phyloP scores from a whole-genome alignment of 1,139 yeast genomes.

The Trichomonascaceae sp. region DNA sequence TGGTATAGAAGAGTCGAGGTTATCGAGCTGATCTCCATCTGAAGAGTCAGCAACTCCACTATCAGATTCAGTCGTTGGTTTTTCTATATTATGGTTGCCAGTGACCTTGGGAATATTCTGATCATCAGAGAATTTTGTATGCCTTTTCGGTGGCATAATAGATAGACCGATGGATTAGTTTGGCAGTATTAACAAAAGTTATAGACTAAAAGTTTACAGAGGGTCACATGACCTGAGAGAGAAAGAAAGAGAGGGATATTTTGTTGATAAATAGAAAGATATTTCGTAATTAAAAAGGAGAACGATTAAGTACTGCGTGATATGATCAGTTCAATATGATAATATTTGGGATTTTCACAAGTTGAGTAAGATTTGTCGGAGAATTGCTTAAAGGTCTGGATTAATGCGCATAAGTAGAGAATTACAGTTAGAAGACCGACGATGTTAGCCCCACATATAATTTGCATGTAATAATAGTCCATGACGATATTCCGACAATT shows the following conservation, averaged over 20 bases:
- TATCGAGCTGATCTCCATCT: background rate
- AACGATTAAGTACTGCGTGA: background rate
- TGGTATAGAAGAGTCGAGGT: background rate
- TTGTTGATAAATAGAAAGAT: too few relatives aligned
- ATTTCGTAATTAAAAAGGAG: too few relatives aligned
- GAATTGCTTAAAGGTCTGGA: too few relatives aligned
- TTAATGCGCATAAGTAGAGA: too few relatives aligned
- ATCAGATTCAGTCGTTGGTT: background rate
- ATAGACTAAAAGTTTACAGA: background rate
- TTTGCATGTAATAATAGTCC: too few relatives aligned
- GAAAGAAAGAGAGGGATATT: background rate
- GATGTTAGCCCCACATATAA: too few relatives aligned
- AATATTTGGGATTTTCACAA: too few relatives aligned
- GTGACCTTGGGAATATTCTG: constrained; percentile 3
- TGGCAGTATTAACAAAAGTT: constrained; percentile 1
- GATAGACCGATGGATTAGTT: background rate
- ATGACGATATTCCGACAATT: too few relatives aligned
- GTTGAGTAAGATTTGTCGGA: too few relatives aligned
- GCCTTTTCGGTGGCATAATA: constrained; percentile 25
- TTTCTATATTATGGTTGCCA: background rate
- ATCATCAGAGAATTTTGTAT: constrained; percentile 23
- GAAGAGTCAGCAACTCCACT: background rate
- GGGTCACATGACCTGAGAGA: background rate
- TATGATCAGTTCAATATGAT: too few relatives aligned
- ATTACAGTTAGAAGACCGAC: too few relatives aligned